phyloP scores from a whole-genome alignment of 108 stramenopile genomes.

The Skeletonema costatum region DNA sequence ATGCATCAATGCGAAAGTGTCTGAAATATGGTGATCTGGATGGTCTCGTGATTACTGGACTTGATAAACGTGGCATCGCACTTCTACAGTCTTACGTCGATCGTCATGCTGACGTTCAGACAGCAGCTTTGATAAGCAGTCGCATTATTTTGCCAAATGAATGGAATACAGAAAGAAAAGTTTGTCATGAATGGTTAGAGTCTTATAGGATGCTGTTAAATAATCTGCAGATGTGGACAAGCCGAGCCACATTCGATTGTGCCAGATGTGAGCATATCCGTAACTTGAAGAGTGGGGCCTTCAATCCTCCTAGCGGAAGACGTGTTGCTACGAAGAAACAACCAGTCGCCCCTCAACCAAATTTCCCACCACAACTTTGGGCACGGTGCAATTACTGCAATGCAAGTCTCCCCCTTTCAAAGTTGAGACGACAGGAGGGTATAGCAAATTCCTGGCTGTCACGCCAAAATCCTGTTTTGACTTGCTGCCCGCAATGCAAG shows the following conservation, averaged over 20 bases:
- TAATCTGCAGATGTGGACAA: conserved; percentile 83
- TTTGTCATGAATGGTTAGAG: conserved; percentile 82
- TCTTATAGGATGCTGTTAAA: conserved; percentile 73
- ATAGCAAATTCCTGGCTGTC: conserved; percentile 83
- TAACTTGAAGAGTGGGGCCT: conserved; percentile 35
- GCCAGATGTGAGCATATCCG: conserved; percentile 72
- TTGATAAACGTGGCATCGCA: conserved; percentile 72
- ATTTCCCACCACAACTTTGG: conserved; percentile 50
- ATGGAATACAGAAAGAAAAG: conserved; percentile 62
- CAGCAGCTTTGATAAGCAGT: conserved; percentile 75
- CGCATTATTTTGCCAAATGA: conserved; percentile 71
- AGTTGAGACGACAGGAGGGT: conserved; percentile 63
- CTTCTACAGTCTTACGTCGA: conserved; percentile 83
- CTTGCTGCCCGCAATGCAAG: conserved; percentile 89
- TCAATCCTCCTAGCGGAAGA: conserved; percentile 8
- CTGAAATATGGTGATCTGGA: conserved; percentile 69
- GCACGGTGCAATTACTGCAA: conserved; percentile 90
- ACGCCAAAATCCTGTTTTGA: conserved; percentile 71
- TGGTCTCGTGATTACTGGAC: conserved; percentile 78
- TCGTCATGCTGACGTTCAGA: conserved; percentile 71
- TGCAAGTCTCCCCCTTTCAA: conserved; percentile 61
- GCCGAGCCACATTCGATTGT: conserved; percentile 81
- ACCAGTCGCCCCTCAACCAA: conserved; percentile 27
- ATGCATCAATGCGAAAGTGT: conserved; percentile 57
- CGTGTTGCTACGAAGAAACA: conserved; percentile 26